phyloP scores from a whole-genome alignment of 73 alveolate species.

The Urostyla sp. region DNA sequence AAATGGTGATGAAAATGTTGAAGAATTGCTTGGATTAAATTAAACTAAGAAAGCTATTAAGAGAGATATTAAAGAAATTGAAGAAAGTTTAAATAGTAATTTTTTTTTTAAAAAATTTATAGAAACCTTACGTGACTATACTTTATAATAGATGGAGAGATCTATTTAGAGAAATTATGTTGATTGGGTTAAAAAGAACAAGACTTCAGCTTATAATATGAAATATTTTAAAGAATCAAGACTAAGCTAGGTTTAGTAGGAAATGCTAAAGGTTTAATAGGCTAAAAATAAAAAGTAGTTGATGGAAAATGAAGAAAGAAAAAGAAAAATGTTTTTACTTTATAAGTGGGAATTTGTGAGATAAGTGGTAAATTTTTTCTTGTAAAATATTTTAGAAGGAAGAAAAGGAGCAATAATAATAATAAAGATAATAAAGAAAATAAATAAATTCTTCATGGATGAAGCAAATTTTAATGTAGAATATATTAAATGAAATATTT shows the following conservation, averaged over 20 bases:
- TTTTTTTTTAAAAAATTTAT: neutral
- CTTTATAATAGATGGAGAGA: neutral
- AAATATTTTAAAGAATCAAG: neutral
- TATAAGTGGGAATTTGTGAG: conserved; percentile 48
- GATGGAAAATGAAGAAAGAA: conserved; percentile 22
- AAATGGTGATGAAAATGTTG: too few relatives aligned
- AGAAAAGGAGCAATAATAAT: neutral
- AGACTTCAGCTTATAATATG: conserved; percentile 3
- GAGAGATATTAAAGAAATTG: conserved; percentile 42
- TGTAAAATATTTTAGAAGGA: conserved; percentile 5
- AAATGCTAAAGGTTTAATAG: neutral
- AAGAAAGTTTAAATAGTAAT: conserved; percentile 22
- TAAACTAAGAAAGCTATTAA: too few relatives aligned
- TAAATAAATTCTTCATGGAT: neutral
- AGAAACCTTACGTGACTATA: conserved; percentile 21
- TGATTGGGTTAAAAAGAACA: conserved; percentile 11
- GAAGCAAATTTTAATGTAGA: neutral
- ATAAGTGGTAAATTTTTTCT: neutral
- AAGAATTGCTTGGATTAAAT: too few relatives aligned
- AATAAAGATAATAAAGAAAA: neutral
- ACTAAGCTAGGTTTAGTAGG: neutral
- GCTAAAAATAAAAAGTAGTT: conserved; percentile 21
- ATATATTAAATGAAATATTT: neutral
- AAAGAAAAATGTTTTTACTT: conserved; percentile 33
- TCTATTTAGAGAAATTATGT: neutral